Percentiles rank a stretch among this genome's conserved stretches.
Evolutionary conservation across 2,329 filamentous ascomycete genomes (phyloP).

Genomic region (Xylariaceae sp.): DNA sequence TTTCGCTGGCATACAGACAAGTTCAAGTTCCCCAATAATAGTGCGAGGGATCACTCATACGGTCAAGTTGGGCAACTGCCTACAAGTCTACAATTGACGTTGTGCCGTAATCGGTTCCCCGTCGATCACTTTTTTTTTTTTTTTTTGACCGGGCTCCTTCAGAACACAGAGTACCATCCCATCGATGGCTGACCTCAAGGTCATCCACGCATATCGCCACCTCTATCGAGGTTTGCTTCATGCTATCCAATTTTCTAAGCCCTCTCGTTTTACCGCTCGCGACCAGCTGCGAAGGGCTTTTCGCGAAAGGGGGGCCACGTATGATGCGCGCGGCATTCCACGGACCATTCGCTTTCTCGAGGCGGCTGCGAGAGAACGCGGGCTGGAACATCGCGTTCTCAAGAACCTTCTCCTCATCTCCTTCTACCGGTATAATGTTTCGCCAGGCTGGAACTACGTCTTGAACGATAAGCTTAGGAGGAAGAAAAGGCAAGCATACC

Average conservation of each 20-base stretch:
- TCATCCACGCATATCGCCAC: slow-evolving; percentile 62
- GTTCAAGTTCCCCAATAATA: no score
- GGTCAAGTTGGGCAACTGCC: no score
- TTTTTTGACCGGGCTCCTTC: no score
- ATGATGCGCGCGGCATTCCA: slow-evolving; percentile 48
- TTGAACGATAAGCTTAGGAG: slow-evolving; percentile 11
- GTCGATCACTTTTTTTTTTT: no score
- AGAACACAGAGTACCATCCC: background rate
- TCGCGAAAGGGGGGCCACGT: slow-evolving; percentile 40
- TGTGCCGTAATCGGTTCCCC: no score
- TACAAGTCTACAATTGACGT: no score
- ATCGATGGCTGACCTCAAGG: slow-evolving; percentile 35
- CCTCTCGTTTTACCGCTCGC: slow-evolving; percentile 57
- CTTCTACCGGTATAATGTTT: slow-evolving; percentile 34
- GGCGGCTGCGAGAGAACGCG: slow-evolving; percentile 56
- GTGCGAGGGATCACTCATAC: no score
- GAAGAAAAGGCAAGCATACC: slow-evolving; percentile 16
- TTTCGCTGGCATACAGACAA: no score
- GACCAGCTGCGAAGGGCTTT: slow-evolving; percentile 57
- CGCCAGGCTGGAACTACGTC: slow-evolving; percentile 27
- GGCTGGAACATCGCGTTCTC: slow-evolving; percentile 66
- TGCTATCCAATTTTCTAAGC: slow-evolving; percentile 66
- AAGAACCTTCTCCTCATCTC: slow-evolving; percentile 58
- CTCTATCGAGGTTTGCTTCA: slow-evolving; percentile 62
- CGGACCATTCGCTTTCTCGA: slow-evolving; percentile 67